phyloP scores from a whole-genome alignment of 495 filamentous ascomycete species.

The Apiosordaria backusii region DNA sequence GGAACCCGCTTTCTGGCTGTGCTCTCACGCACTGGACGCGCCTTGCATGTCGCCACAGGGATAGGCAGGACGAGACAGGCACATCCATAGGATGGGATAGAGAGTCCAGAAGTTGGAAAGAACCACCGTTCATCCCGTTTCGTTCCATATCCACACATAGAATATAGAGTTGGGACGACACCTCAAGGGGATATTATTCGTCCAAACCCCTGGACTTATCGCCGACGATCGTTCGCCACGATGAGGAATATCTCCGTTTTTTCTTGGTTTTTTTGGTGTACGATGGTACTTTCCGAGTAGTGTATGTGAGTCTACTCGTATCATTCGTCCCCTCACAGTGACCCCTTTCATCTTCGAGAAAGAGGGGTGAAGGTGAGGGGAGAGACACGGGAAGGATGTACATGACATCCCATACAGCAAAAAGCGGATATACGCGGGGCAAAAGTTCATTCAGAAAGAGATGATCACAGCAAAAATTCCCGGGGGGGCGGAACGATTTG shows the following conservation, averaged over 20 bases:
- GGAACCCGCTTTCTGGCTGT: no score
- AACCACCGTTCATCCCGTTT: not conserved
- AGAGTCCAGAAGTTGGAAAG: no score
- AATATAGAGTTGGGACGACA: not conserved
- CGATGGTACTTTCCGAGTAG: not conserved
- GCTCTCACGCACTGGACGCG: no score
- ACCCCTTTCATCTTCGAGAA: not conserved
- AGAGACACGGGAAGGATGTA: not conserved
- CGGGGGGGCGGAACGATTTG: not conserved
- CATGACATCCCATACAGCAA: not conserved
- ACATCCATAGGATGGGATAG: no score
- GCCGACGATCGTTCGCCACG: not conserved
- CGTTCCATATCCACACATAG: not conserved
- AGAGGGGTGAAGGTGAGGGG: not conserved
- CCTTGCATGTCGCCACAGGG: no score
- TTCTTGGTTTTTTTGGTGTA: not conserved
- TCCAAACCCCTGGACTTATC: not conserved
- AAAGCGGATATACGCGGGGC: not conserved
- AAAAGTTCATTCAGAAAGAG: not conserved
- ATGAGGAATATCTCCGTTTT: not conserved
- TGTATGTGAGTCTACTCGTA: not conserved
- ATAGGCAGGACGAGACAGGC: no score
- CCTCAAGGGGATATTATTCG: not conserved
- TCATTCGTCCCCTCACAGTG: not conserved
- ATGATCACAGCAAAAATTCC: not conserved